Conservation (phyloP, 176 grass and related monocot genomes). For the Canna indica region DNA sequence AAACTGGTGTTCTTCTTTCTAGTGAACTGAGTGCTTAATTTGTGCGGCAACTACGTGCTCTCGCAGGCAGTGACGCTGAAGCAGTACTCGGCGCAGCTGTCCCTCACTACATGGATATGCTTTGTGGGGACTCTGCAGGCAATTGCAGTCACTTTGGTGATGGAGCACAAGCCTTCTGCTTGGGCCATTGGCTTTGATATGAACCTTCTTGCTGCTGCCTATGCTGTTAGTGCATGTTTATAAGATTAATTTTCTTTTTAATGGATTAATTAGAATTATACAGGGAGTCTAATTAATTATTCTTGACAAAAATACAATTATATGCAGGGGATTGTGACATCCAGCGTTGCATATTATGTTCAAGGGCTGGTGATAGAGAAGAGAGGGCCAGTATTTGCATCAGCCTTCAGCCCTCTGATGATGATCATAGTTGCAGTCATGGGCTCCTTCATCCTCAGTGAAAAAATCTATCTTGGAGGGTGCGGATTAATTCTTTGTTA, state of each 20-base stretch:
- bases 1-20: too few species aligned
- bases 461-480: conserved; percentile 13
- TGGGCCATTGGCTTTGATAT: conserved; percentile 15
- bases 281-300: too few species aligned
- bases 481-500: neutral
- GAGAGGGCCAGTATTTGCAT: conserved; percentile 10
- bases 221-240: neutral
- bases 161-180: conserved; percentile 17
- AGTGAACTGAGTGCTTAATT: too few species aligned
- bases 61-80: conserved; percentile 11
- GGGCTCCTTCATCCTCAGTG: conserved; percentile 5
- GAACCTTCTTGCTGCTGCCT: conserved; percentile 22
- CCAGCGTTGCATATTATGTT: conserved; percentile 11
- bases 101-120: conserved; percentile 6
- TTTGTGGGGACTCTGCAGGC: conserved; percentile 15
- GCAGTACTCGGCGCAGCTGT: neutral
- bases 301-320: too few species aligned
- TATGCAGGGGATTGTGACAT: conserved; percentile 17
- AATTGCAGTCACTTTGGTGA: conserved; percentile 11
- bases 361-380: conserved; percentile 13
- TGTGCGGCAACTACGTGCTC: too few species aligned
- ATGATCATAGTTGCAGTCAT: conserved; percentile 11
- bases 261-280: too few species aligned
- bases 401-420: conserved; percentile 17
- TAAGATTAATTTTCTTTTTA: too few species aligned